These are phyloP conservation scores for Populus tomentosa DNA, from an alignment of 441 rosid genomes.

Conservation along the genomic window DNA sequence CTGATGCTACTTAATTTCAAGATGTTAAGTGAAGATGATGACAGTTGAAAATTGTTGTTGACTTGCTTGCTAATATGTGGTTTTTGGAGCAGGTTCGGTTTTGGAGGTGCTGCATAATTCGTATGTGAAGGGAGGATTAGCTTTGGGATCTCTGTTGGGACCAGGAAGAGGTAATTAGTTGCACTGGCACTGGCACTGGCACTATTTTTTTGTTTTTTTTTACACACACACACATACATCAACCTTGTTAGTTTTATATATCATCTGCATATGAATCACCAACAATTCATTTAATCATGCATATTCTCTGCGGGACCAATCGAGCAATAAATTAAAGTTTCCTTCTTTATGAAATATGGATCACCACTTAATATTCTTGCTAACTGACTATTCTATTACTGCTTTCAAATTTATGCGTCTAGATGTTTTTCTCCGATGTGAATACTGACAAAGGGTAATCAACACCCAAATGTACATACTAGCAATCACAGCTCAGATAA, in stretches of 20 bases:
- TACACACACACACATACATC: not conserved
- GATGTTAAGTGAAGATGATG: not conserved
- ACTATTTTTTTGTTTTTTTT: no score
- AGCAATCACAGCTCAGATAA: not conserved
- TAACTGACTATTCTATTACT: not conserved
- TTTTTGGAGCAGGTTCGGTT: conserved; percentile 45
- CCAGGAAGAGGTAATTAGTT: conserved; percentile 83
- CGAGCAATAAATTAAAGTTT: not conserved
- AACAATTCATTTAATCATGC: not conserved
- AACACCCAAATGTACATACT: no score
- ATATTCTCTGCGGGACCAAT: not conserved
- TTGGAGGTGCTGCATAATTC: conserved; percentile 80
- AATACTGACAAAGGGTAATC: not conserved
- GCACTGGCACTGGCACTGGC: not conserved
- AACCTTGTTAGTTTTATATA: not conserved
- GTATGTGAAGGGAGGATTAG: conserved; percentile 83
- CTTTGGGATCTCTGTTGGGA: conserved; percentile 78
- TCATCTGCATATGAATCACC: not conserved
- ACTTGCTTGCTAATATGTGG: conserved; percentile 14
- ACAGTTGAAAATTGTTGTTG: not conserved
- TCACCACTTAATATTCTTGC: not conserved
- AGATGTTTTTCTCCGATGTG: not conserved
- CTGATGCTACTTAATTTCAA: not conserved
- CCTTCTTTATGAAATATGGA: not conserved
- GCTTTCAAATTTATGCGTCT: not conserved